phyloP scores from a whole-genome alignment of 495 filamentous ascomycete species.

The Xylaria longipes region DNA sequence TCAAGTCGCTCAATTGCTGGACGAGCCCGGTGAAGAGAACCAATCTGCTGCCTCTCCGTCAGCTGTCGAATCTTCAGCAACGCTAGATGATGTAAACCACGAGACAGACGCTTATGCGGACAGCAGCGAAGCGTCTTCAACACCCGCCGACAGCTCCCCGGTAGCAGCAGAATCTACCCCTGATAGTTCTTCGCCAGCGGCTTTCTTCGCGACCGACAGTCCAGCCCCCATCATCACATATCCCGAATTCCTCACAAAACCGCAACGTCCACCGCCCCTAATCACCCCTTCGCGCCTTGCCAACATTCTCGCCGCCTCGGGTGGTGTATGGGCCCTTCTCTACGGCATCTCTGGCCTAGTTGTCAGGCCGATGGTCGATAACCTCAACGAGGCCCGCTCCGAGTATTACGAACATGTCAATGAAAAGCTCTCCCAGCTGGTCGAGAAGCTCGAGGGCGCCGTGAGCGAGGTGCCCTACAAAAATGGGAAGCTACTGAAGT shows the following conservation, averaged over 20 bases:
- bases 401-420: conserved; percentile 73
- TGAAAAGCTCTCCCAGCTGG: conserved; percentile 69
- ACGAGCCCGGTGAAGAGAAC: conserved; percentile 43
- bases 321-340: conserved; percentile 69
- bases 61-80: conserved; percentile 30
- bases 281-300: conserved; percentile 77
- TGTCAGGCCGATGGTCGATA: conserved; percentile 80
- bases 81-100: conserved; percentile 26
- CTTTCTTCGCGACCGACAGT: conserved; percentile 48
- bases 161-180: conserved; percentile 26
- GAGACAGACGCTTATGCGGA: conserved; percentile 6
- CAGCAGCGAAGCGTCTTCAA: conserved; percentile 20
- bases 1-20: conserved; percentile 73
- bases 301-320: conserved; percentile 78
- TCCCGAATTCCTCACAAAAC: conserved; percentile 87
- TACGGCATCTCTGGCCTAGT: conserved; percentile 85
- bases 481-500: conserved; percentile 30
- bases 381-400: conserved; percentile 77
- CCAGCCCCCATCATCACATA: conserved; percentile 93
- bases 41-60: conserved; percentile 36
- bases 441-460: conserved; percentile 71
- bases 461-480: conserved; percentile 64
- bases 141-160: conserved; percentile 25
- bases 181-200: conserved; percentile 26
- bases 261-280: conserved; percentile 66